Evolutionary conservation across 2,329 filamentous ascomycete species (phyloP).

Genomic region (Monosporascus sp.): DNA sequence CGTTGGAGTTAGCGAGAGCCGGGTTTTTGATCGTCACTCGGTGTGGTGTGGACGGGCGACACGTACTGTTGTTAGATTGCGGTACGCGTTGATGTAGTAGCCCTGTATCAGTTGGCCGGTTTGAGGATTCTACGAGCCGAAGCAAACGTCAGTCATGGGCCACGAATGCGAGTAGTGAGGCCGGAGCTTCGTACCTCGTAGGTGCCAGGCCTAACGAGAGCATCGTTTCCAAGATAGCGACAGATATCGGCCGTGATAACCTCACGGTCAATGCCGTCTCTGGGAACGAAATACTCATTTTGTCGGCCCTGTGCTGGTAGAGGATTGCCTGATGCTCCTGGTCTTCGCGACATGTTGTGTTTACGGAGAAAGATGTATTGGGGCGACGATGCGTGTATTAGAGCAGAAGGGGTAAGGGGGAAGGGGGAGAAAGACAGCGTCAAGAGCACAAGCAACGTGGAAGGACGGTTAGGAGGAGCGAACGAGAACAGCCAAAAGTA

Average conservation of each 20-base stretch:
- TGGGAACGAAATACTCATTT: constrained; percentile 76
- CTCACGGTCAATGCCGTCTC: constrained; percentile 76
- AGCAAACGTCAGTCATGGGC: constrained; percentile 12
- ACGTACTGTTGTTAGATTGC: constrained; percentile 71
- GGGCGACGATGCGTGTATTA: constrained; percentile 16
- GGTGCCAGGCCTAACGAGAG: constrained; percentile 68
- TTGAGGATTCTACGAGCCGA: constrained; percentile 42
- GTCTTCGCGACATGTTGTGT: constrained; percentile 32
- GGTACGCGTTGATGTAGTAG: constrained; percentile 74
- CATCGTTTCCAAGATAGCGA: constrained; percentile 78
- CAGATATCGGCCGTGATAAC: constrained; percentile 82
- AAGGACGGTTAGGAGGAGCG: constrained; percentile 17
- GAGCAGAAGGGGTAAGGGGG: constrained; percentile 11
- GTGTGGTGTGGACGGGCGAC: not conserved
- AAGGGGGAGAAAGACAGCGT: constrained; percentile 13
- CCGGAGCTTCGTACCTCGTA: constrained; percentile 54
- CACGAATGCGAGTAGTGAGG: constrained; percentile 8
- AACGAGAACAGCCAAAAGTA: constrained; percentile 13
- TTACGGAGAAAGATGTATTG: constrained; percentile 9
- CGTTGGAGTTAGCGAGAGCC: constrained; percentile 13
- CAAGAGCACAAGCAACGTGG: constrained; percentile 12
- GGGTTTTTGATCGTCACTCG: not conserved
- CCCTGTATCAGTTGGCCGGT: constrained; percentile 60
- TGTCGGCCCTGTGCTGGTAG: constrained; percentile 45
- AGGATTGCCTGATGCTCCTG: constrained; percentile 29